Conservation (phyloP, 2,329 filamentous ascomycete genomes). For the Claviceps sp. region DNA sequence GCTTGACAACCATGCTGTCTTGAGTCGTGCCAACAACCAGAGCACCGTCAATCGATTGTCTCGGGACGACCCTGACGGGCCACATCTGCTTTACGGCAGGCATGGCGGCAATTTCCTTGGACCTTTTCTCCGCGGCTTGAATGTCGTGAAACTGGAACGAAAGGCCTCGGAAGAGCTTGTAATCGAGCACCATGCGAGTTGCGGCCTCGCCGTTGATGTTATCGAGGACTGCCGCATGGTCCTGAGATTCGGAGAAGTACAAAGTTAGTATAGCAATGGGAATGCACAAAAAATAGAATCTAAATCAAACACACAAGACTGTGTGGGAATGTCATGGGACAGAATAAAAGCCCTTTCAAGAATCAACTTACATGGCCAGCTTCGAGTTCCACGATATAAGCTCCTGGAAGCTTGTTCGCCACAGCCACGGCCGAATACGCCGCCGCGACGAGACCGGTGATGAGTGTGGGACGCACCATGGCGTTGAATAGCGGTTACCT, state of each 20-base stretch:
- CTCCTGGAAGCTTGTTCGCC: slow-evolving; percentile 26
- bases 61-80: slow-evolving; percentile 28
- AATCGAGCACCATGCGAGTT: slow-evolving; percentile 34
- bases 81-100: slow-evolving; percentile 35
- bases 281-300: no score
- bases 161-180: slow-evolving; percentile 38
- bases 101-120: slow-evolving; percentile 25
- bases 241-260: background rate
- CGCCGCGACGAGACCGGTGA: slow-evolving; percentile 8
- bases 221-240: slow-evolving; percentile 1
- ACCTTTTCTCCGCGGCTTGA: slow-evolving; percentile 29
- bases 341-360: background rate
- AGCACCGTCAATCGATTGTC: slow-evolving; percentile 31
- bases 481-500: background rate
- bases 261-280: no score
- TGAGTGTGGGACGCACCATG: slow-evolving; percentile 7
- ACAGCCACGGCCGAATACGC: slow-evolving; percentile 7
- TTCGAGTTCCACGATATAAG: slow-evolving; percentile 41
- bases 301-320: background rate
- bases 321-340: background rate
- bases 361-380: slow-evolving; percentile 27
- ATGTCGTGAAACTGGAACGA: slow-evolving; percentile 38
- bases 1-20: no score
- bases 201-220: slow-evolving; percentile 15
- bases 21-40: slow-evolving; percentile 22